Base-by-base conservation (phyloP, 306 rosid genomes). In the Trichosanthes cucumerina region DNA sequence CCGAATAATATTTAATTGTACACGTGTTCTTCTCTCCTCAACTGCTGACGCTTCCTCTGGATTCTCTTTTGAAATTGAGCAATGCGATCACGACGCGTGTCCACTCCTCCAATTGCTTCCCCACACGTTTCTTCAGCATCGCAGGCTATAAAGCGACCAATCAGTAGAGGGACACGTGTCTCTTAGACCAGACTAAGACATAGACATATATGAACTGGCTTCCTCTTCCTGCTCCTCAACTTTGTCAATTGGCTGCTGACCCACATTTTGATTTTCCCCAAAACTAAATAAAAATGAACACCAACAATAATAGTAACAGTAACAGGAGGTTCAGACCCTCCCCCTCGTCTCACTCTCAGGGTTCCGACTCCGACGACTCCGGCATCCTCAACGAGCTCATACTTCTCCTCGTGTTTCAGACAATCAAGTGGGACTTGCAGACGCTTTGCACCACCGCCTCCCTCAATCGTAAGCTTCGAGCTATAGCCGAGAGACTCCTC, bases 391-490 rank as follows among this genome's bases (percentile, higher is more conserved):
- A 84, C 77, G 93, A 89, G 87, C 82, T 80, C 7, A 34, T 87
- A 36, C 86, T 89, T 13, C 49, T 81, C 2, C 82, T 89, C 16
- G 65, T 89, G 9, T 87, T 89, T 75, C 76, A 83, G 81, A 68
- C 86, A 21, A 80, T 87, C 47, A 71, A 82, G 4, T 89, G 93
- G 93, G 88, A 89, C 62, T 56, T 87, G 3, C 88, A 56, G 13
- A 70, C 84, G 50, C 86, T 89, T 31, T 89, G 87, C 49, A 13
- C 75, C 1, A 68, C 88, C 23, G 87, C 91, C 39, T 84, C 86
- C 8, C 86, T 89, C 33, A 89, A 84, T 78, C 76, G 85, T 13
- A 82, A 85, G 69, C 89, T 89, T 41, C 84, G 82, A 59, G 93
- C 93, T 43, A 80, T 87, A 77, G 91, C 86, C 24, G 83, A 87